phyloP scores from a whole-genome alignment of 2,329 filamentous ascomycete species.

The Chaetomium strumarium region DNA sequence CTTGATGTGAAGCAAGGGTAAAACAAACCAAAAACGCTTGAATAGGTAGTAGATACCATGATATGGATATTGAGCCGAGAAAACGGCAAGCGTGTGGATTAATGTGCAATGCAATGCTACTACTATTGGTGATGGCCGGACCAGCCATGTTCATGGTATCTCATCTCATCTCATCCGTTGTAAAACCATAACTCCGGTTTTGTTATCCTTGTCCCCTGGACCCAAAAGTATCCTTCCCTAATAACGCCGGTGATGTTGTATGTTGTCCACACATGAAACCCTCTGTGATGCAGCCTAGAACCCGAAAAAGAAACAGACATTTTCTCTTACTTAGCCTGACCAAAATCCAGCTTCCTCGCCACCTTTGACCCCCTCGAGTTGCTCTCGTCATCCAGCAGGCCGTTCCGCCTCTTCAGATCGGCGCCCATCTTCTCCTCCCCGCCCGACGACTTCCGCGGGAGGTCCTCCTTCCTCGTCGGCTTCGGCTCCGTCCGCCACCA shows the following conservation, averaged over 20 bases:
- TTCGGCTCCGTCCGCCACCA: slow-evolving; percentile 84
- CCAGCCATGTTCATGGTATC: neutral
- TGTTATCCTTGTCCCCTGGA: neutral
- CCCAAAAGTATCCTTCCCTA: neutral
- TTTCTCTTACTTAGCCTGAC: slow-evolving; percentile 38
- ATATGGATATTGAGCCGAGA: neutral
- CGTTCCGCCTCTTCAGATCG: slow-evolving; percentile 72
- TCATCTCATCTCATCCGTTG: neutral
- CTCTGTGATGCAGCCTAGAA: neutral
- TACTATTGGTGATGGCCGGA: too few relatives aligned
- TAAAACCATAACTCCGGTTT: neutral
- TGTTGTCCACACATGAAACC: neutral
- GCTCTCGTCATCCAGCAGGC: slow-evolving; percentile 58
- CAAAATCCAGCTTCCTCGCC: slow-evolving; percentile 77
- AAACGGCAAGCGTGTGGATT: neutral
- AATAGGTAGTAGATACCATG: neutral
- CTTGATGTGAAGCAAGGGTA: slow-evolving; percentile 60
- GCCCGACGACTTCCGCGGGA: slow-evolving; percentile 71
- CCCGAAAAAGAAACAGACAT: neutral
- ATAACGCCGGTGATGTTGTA: neutral
- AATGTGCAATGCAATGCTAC: neutral
- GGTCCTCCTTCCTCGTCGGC: slow-evolving; percentile 73
- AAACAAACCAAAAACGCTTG: too few relatives aligned
- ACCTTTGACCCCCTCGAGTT: slow-evolving; percentile 62
- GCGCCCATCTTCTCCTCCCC: slow-evolving; percentile 68